Evolutionary conservation across 169 alveolate species (phyloP), one percentile per base, ranked within the genome.

Genomic region (Plasmodium gonderi): DNA sequence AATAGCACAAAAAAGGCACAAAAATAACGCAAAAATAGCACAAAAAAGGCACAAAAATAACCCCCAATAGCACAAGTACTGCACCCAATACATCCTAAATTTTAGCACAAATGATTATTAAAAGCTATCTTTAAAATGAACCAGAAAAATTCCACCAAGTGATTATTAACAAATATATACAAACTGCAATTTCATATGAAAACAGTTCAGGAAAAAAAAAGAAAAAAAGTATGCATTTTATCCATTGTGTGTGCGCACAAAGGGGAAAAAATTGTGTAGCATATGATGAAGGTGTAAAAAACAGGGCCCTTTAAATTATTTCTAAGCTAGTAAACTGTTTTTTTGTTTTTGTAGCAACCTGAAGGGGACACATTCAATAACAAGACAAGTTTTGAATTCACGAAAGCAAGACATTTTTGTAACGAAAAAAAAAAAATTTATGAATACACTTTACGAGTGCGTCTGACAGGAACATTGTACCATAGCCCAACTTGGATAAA

Each of bases 201-300:
- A n/a, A 74, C 81, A 74, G 81, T 74, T 74, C 81, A 74, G 12
- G 51, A 74, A 74, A 74, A 54, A 74, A 74, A 33, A 33, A 74
- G 17, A 44, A 74, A 74, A 74, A 74, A 74, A 17, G 11, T n/a
- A 74, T 20, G 81, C 26, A 14, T 33, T 74, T 38, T 33, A 20
- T 47, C 36, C 40, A 40, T 33, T 74, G 81, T 74, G 81, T 74
- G 60, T 4, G 69, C 36, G 23, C n/a, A 54, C n/a, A 54, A 54
- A 54, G 20, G 20, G 20, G 23, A 54, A 54, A 54, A 54, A 54
- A 54, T 54, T 44, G 26, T 36, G 65, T 17, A 17, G 45, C 38
- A 74, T 38, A 2, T 36, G 17, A 40, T 33, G 49, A 44, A 36
- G 64, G 60, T 74, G 60, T 33, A 40, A 74, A 74, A n/a, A n/a